Base-by-base conservation (phyloP, 768 basidiomycete genomes). In the Russula olivacea region DNA sequence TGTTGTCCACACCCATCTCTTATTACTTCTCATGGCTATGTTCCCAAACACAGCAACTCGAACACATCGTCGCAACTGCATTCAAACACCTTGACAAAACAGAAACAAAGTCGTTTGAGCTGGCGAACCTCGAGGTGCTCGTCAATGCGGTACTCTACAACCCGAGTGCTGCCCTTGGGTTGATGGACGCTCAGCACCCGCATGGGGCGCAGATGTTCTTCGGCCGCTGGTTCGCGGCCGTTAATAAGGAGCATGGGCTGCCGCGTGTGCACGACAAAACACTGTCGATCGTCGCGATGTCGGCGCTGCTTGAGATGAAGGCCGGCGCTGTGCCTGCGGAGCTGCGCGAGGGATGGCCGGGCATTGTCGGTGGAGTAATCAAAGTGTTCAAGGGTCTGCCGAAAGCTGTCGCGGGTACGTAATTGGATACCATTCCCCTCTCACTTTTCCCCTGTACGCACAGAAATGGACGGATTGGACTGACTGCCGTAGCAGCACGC, bases 261-360 rank as follows among this genome's bases (percentile, higher is more conserved):
- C 89, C 91, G 14, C 83, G 92, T 21, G 91, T 96, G 49, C 92
- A 96, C 71, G 92, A 95, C 75, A 93, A 93, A 81, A 92, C 88
- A 74, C 76, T 95, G 61, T 84, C 82, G 68, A 83, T 94, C 60
- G 72, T 90, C 61, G 84, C 92, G 11, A 72, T 95, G 61, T 89
- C 86, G 65, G 84, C 85, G 50, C 74, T 94, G 62, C 76, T 96
- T 70, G 90, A 93, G 74, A 76, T 91, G 73, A 78, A 84, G 14
- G 80, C 82, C 2, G 71, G 72, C 10, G 71, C 70, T 53, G 79
- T 91, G 40, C 90, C 88, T 2, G 79, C 79, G 47, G 72, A 74
- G 19, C 74, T 92, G 65, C 79, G 80, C 63, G 84, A 85, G 5
- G 88, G 86, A 12, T 93, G 91, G 90, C 82, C 81, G 40, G 83